Conservation (phyloP, 2,329 filamentous ascomycete genomes). For the Talaromyces sp. region DNA sequence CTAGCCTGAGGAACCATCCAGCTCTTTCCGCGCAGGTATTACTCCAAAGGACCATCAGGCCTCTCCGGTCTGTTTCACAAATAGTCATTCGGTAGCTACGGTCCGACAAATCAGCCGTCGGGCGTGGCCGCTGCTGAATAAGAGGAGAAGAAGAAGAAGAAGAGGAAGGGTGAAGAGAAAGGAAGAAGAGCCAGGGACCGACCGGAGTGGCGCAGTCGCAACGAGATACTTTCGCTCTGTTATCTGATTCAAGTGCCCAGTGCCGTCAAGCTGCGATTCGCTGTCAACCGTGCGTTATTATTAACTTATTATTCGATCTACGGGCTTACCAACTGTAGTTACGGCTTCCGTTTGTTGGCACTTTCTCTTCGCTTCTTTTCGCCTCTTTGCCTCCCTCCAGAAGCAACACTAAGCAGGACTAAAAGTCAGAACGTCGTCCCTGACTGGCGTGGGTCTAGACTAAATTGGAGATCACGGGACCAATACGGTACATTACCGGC, state of each 20-base stretch:
- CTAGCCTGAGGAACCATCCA: not conserved
- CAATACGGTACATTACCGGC: not conserved
- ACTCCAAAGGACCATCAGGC: not conserved
- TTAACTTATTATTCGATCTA: constrained; percentile 1
- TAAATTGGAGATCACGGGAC: constrained; percentile 4
- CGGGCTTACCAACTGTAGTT: constrained; percentile 4
- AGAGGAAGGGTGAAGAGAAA: too few species aligned
- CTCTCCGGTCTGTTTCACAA: not conserved
- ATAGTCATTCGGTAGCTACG: not conserved
- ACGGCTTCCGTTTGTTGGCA: not conserved
- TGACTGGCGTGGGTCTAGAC: constrained; percentile 6
- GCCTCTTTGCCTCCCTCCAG: constrained; percentile 3
- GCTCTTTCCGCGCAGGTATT: not conserved
- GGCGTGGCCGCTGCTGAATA: constrained; percentile 1
- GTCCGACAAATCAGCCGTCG: not conserved
- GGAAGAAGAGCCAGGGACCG: not conserved
- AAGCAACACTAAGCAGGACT: not conserved
- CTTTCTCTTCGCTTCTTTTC: constrained; percentile 11
- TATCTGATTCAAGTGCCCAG: constrained; percentile 9
- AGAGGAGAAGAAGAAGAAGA: not conserved
- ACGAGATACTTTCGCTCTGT: not conserved
- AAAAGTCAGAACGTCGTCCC: not conserved
- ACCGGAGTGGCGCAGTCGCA: constrained; percentile 9
- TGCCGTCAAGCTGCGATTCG: constrained; percentile 12
- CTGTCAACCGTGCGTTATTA: not conserved